Evolutionary conservation across 768 basidiomycete genomes (phyloP).

Genomic region (Lactifluus piperatus): DNA sequence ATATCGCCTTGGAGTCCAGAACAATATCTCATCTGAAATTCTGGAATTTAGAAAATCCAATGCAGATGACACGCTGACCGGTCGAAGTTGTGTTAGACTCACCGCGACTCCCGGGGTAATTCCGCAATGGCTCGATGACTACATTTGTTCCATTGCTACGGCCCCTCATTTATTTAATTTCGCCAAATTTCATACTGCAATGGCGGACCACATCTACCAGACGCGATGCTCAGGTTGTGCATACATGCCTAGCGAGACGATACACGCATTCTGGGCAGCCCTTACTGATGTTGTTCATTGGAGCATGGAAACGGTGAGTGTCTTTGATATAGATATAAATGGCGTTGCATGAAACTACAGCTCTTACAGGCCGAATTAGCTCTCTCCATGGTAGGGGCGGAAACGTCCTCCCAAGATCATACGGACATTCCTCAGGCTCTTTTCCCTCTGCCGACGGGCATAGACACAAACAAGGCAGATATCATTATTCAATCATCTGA

Average conservation of each 20-base stretch:
- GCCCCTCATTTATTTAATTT: background rate
- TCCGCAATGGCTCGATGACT: slow-evolving; percentile 3
- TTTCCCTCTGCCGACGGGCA: background rate
- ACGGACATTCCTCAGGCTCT: no score
- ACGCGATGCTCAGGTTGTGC: background rate
- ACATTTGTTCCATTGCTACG: background rate
- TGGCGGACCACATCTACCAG: background rate
- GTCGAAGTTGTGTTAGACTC: background rate
- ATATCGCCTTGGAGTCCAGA: background rate
- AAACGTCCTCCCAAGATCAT: no score
- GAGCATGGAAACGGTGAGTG: background rate
- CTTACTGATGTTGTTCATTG: background rate
- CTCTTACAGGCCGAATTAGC: background rate
- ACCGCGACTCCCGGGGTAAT: background rate
- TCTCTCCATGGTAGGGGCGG: background rate
- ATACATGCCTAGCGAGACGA: background rate
- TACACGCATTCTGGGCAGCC: background rate
- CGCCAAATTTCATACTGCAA: background rate
- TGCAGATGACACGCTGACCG: background rate
- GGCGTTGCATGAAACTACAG: background rate
- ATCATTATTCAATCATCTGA: slow-evolving; percentile 6
- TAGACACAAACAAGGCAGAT: background rate
- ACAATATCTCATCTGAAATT: background rate
- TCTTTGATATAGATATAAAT: background rate
- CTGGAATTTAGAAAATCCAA: background rate